Evolutionary conservation across 2,329 filamentous ascomycete species (phyloP).

Genomic region (Monilinia fructigena): DNA sequence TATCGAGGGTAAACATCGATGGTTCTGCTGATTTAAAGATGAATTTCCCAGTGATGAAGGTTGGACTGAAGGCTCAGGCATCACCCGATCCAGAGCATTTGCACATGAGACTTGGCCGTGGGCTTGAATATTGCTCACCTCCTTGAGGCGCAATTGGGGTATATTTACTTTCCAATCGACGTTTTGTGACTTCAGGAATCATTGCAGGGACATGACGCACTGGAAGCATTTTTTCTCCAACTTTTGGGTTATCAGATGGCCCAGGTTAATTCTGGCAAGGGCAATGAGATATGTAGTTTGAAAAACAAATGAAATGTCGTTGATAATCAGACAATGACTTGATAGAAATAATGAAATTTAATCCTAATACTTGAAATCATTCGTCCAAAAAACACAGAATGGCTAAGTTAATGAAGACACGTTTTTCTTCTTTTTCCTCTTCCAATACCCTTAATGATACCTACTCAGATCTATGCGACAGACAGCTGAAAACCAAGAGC

Average conservation of each 20-base stretch:
- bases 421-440: neutral
- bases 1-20: slow-evolving; percentile 57
- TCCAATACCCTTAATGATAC: neutral
- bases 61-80: slow-evolving; percentile 23
- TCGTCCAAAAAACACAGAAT: neutral
- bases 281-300: neutral
- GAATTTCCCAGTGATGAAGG: slow-evolving; percentile 12
- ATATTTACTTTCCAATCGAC: slow-evolving; percentile 30
- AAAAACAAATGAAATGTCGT: neutral
- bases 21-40: slow-evolving; percentile 17
- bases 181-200: slow-evolving; percentile 30
- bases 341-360: slow-evolving; percentile 13
- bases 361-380: slow-evolving; percentile 1
- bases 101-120: slow-evolving; percentile 21
- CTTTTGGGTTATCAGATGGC: slow-evolving; percentile 2
- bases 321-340: slow-evolving; percentile 4
- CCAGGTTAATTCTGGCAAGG: neutral
- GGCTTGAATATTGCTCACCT: slow-evolving; percentile 22
- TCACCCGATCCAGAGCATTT: slow-evolving; percentile 24
- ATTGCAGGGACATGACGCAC: slow-evolving; percentile 23
- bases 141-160: slow-evolving; percentile 26
- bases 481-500: neutral
- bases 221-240: slow-evolving; percentile 26
- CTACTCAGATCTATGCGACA: neutral
- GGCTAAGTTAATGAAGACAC: neutral